Conservation (phyloP, 2,329 filamentous ascomycete species). For the Fulvia fulva region DNA sequence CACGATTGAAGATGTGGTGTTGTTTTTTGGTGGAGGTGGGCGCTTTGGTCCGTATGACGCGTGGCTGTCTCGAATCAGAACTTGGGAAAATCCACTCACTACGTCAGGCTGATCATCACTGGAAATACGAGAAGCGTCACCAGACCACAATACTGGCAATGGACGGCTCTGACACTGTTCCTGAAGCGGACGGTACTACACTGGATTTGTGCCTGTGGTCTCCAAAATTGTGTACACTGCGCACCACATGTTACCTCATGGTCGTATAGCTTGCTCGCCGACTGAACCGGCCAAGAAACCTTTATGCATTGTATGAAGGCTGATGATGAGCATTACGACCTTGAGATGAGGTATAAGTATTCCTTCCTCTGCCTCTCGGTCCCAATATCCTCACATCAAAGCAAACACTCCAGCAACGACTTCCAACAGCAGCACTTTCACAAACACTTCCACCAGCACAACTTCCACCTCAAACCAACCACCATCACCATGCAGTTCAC, state of each 20-base stretch:
- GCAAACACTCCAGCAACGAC: neutral
- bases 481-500: conserved; percentile 5
- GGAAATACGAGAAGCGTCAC: neutral
- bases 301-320: neutral
- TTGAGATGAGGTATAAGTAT: neutral
- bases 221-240: neutral
- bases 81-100: neutral
- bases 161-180: neutral
- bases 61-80: neutral
- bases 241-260: neutral
- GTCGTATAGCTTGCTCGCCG: neutral
- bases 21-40: no score
- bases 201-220: neutral
- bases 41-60: no score
- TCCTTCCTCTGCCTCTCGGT: neutral
- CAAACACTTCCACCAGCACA: neutral
- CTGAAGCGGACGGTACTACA: neutral
- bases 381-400: neutral
- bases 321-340: neutral
- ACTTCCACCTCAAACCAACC: neutral
- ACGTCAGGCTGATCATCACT: neutral
- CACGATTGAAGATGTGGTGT: no score
- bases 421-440: neutral
- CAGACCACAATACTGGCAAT: neutral
- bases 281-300: neutral